Base-by-base conservation (phyloP, 352 stramenopile species). In the Phytophthora idaei region DNA sequence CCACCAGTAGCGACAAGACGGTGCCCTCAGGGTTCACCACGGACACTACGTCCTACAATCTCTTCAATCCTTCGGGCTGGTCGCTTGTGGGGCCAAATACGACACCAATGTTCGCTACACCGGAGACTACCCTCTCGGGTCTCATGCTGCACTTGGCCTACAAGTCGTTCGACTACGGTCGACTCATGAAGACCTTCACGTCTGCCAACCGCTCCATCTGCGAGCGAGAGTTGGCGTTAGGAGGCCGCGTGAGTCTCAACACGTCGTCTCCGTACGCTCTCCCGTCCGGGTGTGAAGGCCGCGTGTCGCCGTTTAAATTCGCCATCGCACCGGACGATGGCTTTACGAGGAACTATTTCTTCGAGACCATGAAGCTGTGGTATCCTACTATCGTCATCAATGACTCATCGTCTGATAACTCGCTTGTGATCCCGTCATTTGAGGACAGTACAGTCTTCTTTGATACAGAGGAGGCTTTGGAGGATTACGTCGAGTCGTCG, bases 111-210 rank as follows among this genome's bases (percentile, higher is more conserved):
- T 82, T 84, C 51, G 74, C 71, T 14, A 71, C 83, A 2, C 81
- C 73, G 2, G 85, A 93, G 73, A 85, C 83, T 5, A 88, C 77
- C 5, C 71, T 93, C 36, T 77, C 82, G 4, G 81, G 82, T 0
- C 67, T 91, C 12, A 54, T 91, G 52, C 70, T 93, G 42, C 52
- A 90, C 55, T 72, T 84, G 29, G 63, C 67, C 10, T 72, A 71
- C 28, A 71, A 60, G 31, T 71, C 76, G 1, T 64, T 71, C 37
- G 67, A 74, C 45, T 70, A 64, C 45, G 67, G 56, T 0, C 61
- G 61, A 12, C 54, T 74, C 56, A 70, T 80, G 53, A 65, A 80
- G 28, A 74, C 71, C n/a, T 75, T 77, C 61, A 65, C 69, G 21
- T 64, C 61, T 1, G 48, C 63, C n/a, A 76, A 80, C 45, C 64